Percentiles rank a stretch among this genome's conserved stretches.
Conservation (phyloP, 2,329 filamentous ascomycete species). For the Colletotrichum tropicicola region DNA sequence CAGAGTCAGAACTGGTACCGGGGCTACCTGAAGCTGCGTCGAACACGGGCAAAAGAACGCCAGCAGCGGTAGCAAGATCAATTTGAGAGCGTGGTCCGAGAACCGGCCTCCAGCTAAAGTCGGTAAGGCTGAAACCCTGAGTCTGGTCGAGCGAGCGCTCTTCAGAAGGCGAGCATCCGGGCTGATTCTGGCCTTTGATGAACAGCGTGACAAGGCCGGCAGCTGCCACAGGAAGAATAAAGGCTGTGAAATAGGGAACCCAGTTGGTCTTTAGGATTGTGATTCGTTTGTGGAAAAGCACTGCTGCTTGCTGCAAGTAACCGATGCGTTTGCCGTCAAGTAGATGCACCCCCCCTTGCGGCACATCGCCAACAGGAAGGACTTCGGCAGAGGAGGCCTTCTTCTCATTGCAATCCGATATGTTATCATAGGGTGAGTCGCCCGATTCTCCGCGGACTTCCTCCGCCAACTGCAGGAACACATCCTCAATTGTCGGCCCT, state of each 20-base stretch:
- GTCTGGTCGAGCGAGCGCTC: conserved; percentile 52
- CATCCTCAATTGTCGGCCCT: conserved; percentile 91
- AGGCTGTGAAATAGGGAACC: conserved; percentile 77
- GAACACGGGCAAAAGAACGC: conserved; percentile 49
- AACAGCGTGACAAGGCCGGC: conserved; percentile 84
- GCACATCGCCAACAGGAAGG: background rate
- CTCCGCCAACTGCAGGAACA: conserved; percentile 87
- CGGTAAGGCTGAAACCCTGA: conserved; percentile 47
- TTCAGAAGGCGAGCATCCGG: conserved; percentile 60
- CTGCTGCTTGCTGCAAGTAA: conserved; percentile 74
- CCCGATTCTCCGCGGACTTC: conserved; percentile 66
- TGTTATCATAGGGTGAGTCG: background rate
- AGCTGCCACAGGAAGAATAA: conserved; percentile 81
- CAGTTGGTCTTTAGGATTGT: conserved; percentile 83
- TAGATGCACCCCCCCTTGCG: conserved; percentile 57
- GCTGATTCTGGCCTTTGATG: conserved; percentile 63
- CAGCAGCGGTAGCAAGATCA: conserved; percentile 18
- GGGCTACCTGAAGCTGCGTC: conserved; percentile 34
- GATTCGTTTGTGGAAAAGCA: conserved; percentile 81
- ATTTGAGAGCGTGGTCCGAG: conserved; percentile 48
- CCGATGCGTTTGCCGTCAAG: conserved; percentile 75
- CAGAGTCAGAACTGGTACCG: conserved; percentile 29
- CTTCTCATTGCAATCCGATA: conserved; percentile 35
- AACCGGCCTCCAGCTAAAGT: conserved; percentile 45
- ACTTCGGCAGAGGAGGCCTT: conserved; percentile 30